Base-by-base conservation (phyloP, 495 filamentous ascomycete species). In the Echria macrotheca region DNA sequence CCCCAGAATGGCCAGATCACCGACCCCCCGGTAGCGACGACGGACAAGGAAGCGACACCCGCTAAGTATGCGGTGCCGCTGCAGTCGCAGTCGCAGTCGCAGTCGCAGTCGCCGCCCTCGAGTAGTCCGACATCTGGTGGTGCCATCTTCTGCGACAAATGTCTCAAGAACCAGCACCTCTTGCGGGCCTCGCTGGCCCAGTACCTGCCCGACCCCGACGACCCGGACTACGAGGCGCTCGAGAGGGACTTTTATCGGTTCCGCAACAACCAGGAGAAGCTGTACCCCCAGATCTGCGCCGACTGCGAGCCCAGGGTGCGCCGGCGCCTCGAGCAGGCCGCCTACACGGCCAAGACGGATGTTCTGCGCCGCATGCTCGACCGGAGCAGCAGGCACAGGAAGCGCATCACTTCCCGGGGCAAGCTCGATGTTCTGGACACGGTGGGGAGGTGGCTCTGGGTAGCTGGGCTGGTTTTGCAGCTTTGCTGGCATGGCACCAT, bases 1-100 rank as follows among this genome's bases (percentile, higher is more conserved):
- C n/a, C n/a, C n/a, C 47, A 91, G 85, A 77, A 88, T 61, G 90
- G 90, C 58, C 76, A 91, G 44, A 89, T 95, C 37, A 87, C 85
- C 38, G 90, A 96, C 61, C 87, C 90, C 12, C 89, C 90, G n/a
- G 75, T 78, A 23, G 64, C 74, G 8, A 75, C 69, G 14, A n/a
- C n/a, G n/a, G 47, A 64, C 47, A 36, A 46, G 38, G 61, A 61
- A 36, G 64, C 64, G 48, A 64, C 57, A 47, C 51, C 58, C 25
- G 52, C 65, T 24, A 69, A 61, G 47, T 71, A 53, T 58, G 60
- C 69, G 50, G 64, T 74, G 47, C 58, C 68, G n/a, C n/a, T n/a
- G 48, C 63, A 63, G 17, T 22, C 70, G 47, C 32, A 43, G 35
- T 52, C 54, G 47, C 47, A n/a, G n/a, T 59, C 68, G 48, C 63